Evolutionary conservation across 345 rosid species (phyloP).

Genomic region (Populus euphratica): DNA sequence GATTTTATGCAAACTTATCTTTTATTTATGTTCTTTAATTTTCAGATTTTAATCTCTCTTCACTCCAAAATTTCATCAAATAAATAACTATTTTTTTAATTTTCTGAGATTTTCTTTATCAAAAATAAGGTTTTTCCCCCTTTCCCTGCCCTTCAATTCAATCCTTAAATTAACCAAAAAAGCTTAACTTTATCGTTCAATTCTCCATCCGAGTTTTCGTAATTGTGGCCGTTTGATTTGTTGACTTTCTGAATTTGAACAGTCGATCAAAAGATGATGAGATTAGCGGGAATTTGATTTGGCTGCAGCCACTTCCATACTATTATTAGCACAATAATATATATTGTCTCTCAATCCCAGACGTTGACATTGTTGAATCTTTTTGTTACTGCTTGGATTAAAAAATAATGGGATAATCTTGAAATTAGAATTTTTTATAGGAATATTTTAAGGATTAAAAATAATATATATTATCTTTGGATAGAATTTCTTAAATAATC

Average conservation of each 20-base stretch:
- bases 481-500: too few relatives aligned
- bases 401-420: too few relatives aligned
- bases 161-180: constrained; percentile 2
- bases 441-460: too few relatives aligned
- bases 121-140: constrained; percentile 35
- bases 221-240: constrained; percentile 25
- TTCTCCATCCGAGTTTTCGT: constrained; percentile 7
- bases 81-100: not conserved
- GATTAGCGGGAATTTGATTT: constrained; percentile 20
- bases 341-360: too few relatives aligned
- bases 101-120: constrained; percentile 37
- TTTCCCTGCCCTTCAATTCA: not conserved
- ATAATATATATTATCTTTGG: too few relatives aligned
- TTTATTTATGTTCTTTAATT: not conserved
- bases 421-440: too few relatives aligned
- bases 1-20: not conserved
- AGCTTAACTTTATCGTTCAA: constrained; percentile 15
- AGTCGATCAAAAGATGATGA: constrained; percentile 21
- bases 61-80: constrained; percentile 19
- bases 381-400: too few relatives aligned
- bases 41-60: constrained; percentile 30
- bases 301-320: too few relatives aligned
- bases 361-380: too few relatives aligned
- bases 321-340: too few relatives aligned
- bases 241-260: constrained; percentile 35